Evolutionary conservation across 2,329 filamentous ascomycete species (phyloP).

Genomic region (Diaporthe humulicola): DNA sequence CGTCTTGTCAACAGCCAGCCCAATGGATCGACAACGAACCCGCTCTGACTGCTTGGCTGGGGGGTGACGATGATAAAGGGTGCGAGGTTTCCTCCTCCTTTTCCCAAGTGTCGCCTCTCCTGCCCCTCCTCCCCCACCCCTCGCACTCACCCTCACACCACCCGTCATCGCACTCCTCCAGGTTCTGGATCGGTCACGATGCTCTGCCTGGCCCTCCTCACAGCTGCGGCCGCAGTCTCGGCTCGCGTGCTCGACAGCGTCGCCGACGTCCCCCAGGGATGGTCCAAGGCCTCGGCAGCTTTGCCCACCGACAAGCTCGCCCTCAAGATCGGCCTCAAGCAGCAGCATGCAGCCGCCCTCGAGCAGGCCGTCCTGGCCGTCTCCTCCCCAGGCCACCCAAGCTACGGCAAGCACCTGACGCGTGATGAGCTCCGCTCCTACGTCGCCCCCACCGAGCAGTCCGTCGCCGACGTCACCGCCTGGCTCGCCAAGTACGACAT

Average conservation of each 20-base stretch:
- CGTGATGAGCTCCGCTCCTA: constrained; percentile 69
- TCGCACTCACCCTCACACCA: not conserved
- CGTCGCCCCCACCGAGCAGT: constrained; percentile 63
- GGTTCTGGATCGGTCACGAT: constrained; percentile 34
- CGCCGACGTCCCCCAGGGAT: constrained; percentile 52
- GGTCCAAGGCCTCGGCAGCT: constrained; percentile 52
- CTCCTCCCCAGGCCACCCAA: constrained; percentile 69
- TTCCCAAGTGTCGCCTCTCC: not conserved
- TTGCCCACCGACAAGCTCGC: constrained; percentile 55
- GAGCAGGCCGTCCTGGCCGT: constrained; percentile 72
- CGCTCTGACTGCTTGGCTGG: constrained; percentile 19
- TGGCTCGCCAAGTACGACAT: constrained; percentile 70
- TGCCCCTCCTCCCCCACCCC: not conserved
- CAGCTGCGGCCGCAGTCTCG: constrained; percentile 43
- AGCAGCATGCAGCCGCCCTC: constrained; percentile 63
- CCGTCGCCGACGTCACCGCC: constrained; percentile 61
- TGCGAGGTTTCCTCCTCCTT: not conserved
- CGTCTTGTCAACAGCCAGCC: not conserved
- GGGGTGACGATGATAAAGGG: constrained; percentile 21
- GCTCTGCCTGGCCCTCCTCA: constrained; percentile 44
- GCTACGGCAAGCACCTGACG: constrained; percentile 73
- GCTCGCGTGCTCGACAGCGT: constrained; percentile 54
- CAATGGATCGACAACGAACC: constrained; percentile 21
- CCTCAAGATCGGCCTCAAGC: constrained; percentile 62
- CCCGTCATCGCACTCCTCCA: not conserved